phyloP scores from a whole-genome alignment of 1,139 yeast species.

The Arxiozyma bovina region DNA sequence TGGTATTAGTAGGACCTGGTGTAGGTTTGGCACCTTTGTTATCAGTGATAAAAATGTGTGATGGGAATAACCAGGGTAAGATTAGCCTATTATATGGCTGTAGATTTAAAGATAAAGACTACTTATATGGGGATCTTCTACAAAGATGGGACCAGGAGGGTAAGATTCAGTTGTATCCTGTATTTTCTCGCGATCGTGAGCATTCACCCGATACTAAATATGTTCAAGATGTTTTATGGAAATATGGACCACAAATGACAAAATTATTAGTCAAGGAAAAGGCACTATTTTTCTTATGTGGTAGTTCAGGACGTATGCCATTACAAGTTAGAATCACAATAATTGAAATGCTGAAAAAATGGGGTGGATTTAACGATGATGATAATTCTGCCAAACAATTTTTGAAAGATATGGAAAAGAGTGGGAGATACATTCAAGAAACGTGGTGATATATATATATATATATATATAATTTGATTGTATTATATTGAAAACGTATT shows the following conservation, averaged over 20 bases:
- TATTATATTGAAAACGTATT: not conserved
- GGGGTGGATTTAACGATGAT: constrained; percentile 31
- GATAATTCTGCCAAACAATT: constrained; percentile 44
- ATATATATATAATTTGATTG: not conserved
- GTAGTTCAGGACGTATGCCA: constrained; percentile 94
- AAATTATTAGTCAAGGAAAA: constrained; percentile 44
- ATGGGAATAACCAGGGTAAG: constrained; percentile 19
- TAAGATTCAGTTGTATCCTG: constrained; percentile 39
- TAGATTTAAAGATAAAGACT: constrained; percentile 59
- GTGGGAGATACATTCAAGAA: constrained; percentile 73
- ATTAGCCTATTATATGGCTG: constrained; percentile 67
- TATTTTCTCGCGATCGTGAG: constrained; percentile 54
- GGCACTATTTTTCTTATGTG: constrained; percentile 72
- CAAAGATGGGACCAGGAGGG: constrained; percentile 30
- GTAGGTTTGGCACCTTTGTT: constrained; percentile 91
- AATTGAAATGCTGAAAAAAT: constrained; percentile 46
- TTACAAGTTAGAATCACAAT: constrained; percentile 74
- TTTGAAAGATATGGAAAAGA: constrained; percentile 53
- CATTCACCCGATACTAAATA: constrained; percentile 40
- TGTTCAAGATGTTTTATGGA: constrained; percentile 65
- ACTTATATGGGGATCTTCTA: constrained; percentile 54
- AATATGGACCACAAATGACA: constrained; percentile 40
- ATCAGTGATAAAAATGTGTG: constrained; percentile 39
- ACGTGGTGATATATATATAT: constrained; percentile 54
- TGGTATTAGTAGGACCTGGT: constrained; percentile 77